Conservation (phyloP, 2,329 filamentous ascomycete genomes). For the Alternaria arborescens region DNA sequence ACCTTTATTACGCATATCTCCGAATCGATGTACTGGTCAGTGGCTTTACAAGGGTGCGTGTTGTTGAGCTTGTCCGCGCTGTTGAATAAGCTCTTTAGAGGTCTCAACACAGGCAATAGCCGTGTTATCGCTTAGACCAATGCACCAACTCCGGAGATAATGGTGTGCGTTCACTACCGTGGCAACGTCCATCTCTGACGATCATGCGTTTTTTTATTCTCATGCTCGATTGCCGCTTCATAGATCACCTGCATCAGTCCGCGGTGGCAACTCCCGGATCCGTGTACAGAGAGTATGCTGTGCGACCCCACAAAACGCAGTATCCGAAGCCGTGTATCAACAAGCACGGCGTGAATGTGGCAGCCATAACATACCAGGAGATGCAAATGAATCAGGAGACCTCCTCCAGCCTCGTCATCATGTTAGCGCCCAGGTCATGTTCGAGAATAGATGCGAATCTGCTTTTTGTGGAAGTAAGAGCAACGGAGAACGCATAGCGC, state of each 20-base stretch:
- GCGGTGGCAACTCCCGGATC: not conserved
- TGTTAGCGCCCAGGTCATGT: not conserved
- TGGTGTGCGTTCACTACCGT: not conserved
- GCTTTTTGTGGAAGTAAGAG: not conserved
- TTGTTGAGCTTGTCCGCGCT: not conserved
- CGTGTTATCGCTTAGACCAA: not conserved
- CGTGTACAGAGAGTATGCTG: not conserved
- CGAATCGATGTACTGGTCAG: not conserved
- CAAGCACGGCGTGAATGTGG: not conserved
- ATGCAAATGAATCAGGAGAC: not conserved
- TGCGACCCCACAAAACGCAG: not conserved
- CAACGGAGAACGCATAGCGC: not conserved
- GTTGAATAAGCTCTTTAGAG: not conserved
- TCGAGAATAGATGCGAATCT: not conserved
- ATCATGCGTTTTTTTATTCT: constrained; percentile 2
- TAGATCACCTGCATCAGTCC: not conserved
- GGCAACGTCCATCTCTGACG: not conserved
- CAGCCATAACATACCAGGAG: not conserved
- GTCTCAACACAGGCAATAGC: not conserved
- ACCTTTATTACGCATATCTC: not conserved
- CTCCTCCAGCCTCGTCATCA: not conserved
- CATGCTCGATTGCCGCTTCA: not conserved
- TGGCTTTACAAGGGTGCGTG: not conserved
- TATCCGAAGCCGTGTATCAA: constrained; percentile 9
- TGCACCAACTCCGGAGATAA: not conserved